phyloP scores from a whole-genome alignment of 2,329 filamentous ascomycete species.

The Colletotrichum paranaense region DNA sequence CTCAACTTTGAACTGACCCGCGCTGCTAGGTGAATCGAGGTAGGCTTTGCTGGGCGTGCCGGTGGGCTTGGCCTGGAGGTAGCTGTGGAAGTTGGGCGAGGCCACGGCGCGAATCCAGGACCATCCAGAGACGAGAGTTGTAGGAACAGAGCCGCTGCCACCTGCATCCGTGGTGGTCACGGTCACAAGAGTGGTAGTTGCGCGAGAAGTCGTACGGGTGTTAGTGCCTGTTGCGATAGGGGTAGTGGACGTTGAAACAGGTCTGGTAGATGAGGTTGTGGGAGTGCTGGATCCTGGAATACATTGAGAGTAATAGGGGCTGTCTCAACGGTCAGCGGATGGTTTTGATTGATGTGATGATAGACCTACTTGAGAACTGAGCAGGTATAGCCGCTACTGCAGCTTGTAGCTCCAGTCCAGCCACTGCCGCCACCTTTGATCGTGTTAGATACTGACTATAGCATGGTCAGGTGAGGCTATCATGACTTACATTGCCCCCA shows the following conservation, averaged over 20 bases:
- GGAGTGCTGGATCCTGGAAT: constrained; percentile 23
- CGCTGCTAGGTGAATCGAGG: constrained; percentile 61
- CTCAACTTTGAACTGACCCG: constrained; percentile 68
- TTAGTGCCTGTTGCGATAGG: constrained; percentile 2
- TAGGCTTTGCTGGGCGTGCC: constrained; percentile 59
- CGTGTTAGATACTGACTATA: neutral
- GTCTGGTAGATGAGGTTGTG: constrained; percentile 9
- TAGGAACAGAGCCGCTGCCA: constrained; percentile 25
- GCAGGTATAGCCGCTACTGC: constrained; percentile 33
- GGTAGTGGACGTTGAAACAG: constrained; percentile 5
- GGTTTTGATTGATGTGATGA: neutral
- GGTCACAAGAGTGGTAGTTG: constrained; percentile 22
- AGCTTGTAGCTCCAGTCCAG: constrained; percentile 27
- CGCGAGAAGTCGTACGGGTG: constrained; percentile 10
- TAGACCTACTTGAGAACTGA: constrained; percentile 22
- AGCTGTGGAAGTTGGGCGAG: constrained; percentile 67
- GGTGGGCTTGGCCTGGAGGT: constrained; percentile 60
- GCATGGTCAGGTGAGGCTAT: neutral
- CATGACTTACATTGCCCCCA: constrained; percentile 30
- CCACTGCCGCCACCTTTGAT: constrained; percentile 24
- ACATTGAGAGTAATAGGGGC: constrained; percentile 32
- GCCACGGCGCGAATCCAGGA: constrained; percentile 69
- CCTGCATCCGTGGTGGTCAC: constrained; percentile 20
- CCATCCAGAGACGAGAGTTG: constrained; percentile 61
- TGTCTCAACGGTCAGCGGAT: neutral